phyloP scores from a whole-genome alignment of 257 asterid species.

The Solanum microdontum region DNA sequence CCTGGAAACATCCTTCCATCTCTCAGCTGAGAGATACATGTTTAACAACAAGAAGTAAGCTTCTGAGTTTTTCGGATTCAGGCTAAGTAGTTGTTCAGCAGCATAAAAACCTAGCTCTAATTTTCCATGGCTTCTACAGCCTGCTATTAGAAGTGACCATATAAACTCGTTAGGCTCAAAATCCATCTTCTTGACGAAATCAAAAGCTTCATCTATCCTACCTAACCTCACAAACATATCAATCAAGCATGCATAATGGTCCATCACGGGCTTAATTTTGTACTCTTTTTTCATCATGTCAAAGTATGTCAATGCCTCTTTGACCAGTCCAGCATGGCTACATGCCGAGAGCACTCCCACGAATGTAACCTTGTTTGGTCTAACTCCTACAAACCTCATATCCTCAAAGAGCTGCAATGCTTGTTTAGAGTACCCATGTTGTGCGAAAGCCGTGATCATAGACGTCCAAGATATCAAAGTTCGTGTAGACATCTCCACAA shows the following conservation, averaged over 20 bases:
- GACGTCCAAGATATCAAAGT: slow-evolving; percentile 91
- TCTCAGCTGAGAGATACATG: slow-evolving; percentile 61
- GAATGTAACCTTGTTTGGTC: slow-evolving; percentile 79
- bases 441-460: slow-evolving; percentile 64
- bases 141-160: slow-evolving; percentile 79
- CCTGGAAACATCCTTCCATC: slow-evolving; percentile 68
- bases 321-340: slow-evolving; percentile 80
- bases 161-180: slow-evolving; percentile 56
- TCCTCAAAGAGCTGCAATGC: slow-evolving; percentile 75
- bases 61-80: slow-evolving; percentile 64
- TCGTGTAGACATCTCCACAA: slow-evolving; percentile 65
- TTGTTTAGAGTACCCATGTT: slow-evolving; percentile 52
- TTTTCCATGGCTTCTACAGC: slow-evolving; percentile 76
- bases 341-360: slow-evolving; percentile 83
- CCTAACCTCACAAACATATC: slow-evolving; percentile 79
- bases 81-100: slow-evolving; percentile 60
- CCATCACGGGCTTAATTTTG: slow-evolving; percentile 61
- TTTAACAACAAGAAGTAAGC: slow-evolving; percentile 48
- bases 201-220: slow-evolving; percentile 65
- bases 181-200: slow-evolving; percentile 38
- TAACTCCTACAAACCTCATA: slow-evolving; percentile 69
- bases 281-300: slow-evolving; percentile 64
- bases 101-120: slow-evolving; percentile 54
- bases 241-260: slow-evolving; percentile 67
- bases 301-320: slow-evolving; percentile 51